phyloP scores from a whole-genome alignment of 1,284 basidiomycete genomes.

The Irpex rosettiformis region DNA sequence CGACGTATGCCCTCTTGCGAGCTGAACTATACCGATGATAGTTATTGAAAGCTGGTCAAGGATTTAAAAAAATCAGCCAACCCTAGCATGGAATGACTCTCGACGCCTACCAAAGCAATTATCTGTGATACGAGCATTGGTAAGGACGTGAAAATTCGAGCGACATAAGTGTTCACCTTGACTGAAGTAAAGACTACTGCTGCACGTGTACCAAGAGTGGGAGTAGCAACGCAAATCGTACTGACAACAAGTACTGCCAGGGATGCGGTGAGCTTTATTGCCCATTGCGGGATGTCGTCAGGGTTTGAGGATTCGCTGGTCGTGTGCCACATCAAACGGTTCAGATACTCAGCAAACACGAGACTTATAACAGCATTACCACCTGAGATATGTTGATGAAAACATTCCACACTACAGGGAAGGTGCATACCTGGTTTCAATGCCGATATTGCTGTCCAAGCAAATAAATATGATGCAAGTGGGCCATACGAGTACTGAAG shows the following conservation, averaged over 20 bases:
- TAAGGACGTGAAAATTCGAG: neutral
- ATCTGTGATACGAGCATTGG: slow-evolving; percentile 5
- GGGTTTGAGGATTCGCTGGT: slow-evolving; percentile 61
- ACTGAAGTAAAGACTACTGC: slow-evolving; percentile 85
- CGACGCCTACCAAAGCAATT: slow-evolving; percentile 17
- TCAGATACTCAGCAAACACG: slow-evolving; percentile 86
- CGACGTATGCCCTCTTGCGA: slow-evolving; percentile 65
- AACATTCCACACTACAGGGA: neutral
- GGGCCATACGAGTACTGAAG: slow-evolving; percentile 89
- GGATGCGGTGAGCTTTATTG: slow-evolving; percentile 86
- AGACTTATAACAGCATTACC: slow-evolving; percentile 68
- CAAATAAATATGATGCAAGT: slow-evolving; percentile 80
- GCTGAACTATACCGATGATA: slow-evolving; percentile 70
- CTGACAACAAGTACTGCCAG: slow-evolving; percentile 73
- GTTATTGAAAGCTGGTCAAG: slow-evolving; percentile 66
- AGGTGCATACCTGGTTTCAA: slow-evolving; percentile 69
- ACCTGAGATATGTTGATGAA: slow-evolving; percentile 34
- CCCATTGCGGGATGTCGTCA: slow-evolving; percentile 85
- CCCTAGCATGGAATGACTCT: neutral
- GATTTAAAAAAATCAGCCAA: neutral
- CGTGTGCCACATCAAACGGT: slow-evolving; percentile 69
- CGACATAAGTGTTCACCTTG: slow-evolving; percentile 51
- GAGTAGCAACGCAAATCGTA: slow-evolving; percentile 74
- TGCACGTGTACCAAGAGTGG: slow-evolving; percentile 76
- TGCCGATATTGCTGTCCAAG: slow-evolving; percentile 89